Base-by-base conservation (phyloP, 2,329 filamentous ascomycete genomes). In the Apiospora hydei region DNA sequence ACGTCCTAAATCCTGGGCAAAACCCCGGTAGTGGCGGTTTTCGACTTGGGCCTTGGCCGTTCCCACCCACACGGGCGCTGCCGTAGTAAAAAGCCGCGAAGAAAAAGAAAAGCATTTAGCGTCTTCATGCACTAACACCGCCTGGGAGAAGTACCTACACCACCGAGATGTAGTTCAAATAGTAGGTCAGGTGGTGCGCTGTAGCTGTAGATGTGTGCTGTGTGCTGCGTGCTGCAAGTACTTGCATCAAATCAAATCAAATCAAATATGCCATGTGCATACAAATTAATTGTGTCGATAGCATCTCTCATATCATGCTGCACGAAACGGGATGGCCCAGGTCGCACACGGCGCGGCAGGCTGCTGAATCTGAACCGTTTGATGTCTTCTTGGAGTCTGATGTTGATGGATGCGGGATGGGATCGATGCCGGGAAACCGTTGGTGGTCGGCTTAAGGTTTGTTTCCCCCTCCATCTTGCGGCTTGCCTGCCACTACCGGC, bases 391-490 rank as follows among this genome's bases (percentile, higher is more conserved):
- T 14, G 13, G 26, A 18, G 26, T 57, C 51, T 57, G 51, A 34
- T 57, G 51, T 57, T 57, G 51, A 34, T 57, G 51, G 7, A 57
- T 21, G 51, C 51, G 51, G 26, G 51, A 57, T 30, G 51, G 51
- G 51, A 57, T 57, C 51, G 41, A 53, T 61, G 53, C 18, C 53
- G 34, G 34, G 21, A 64, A 64, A 41, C 57, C 30, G 57, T 64
- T 41, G 34, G 57, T 30, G 57, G 57, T 64, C 57, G 41, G 57
- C 57, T 64, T 64, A 64, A 64, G 57, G 57, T 64, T 64, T 64
- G 30, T 41, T 41, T 64, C 57, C 57, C 57, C 57, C 57, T 64
- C 57, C 57, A 64, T 64, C 53, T 30, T 30, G 26, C 26, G 26
- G 26, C 26, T 30, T 38, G 34, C 34, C 34, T 21, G 16, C 53